Evolutionary conservation across 805 yeast species (phyloP), one percentile per base, ranked within the genome.

Genomic region (Metschnikowia vanudenii): DNA sequence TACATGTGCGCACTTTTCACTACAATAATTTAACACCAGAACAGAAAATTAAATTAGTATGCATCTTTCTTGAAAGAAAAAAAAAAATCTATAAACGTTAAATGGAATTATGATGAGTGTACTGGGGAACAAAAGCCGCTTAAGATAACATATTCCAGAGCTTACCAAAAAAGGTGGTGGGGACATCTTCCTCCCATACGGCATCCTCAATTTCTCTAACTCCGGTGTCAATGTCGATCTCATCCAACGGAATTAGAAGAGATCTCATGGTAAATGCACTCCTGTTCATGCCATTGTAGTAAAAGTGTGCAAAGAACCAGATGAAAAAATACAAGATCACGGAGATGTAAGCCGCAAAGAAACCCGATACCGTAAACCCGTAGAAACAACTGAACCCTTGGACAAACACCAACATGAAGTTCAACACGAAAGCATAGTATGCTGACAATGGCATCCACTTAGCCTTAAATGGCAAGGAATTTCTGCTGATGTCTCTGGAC

Each of bases 351-450:
- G 86, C 78, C 20, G 88, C 80, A 62, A 86, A 79, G 70, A 88
- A 88, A 31, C 69, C 66, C 10, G 78, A 62, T 3, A 78, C 85
- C 49, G 68, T 69, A 57, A 84, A 68, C 10, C 64, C 64, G 45
- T 80, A 79, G 66, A 88, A 88, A 1, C 80, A 78, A 1, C 75
- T 64, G 63, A 76, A 88, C 32, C 96, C 96, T 65, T 88, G 91
- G 51, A 88, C 73, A 50, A 87, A 73, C 22, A 79, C 77, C 59
- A 88, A 77, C 24, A 84, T 52, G 12, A 73, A 62, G 52, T 84
- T 73, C 53, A 78, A 71, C 43, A 73, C 65, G 3, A 79, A 65
- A 2, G 89, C 79, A 56, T 85, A 84, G 65, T 80, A 82, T 1
- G 91, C 87, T 49, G 71, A 65, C 52, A 62, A 77, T 2, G 95